Evolutionary conservation across 805 yeast genomes (phyloP).

Genomic region (Brettanomyces custersianus): DNA sequence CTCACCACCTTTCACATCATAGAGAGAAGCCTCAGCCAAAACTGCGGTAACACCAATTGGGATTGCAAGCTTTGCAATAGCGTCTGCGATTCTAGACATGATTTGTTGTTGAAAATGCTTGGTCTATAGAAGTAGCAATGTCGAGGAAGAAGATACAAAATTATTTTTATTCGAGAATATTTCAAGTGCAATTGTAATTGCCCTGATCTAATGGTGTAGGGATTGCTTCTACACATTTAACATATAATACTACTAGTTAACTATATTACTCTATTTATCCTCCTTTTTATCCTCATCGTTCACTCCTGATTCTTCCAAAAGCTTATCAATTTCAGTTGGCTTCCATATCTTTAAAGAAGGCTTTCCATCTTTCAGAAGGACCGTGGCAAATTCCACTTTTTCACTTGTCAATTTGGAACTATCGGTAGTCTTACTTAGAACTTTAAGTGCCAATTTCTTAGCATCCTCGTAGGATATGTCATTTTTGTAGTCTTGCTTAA

Average conservation of each 20-base stretch:
- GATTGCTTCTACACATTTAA: too few species aligned
- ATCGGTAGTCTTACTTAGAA: slow-evolving; percentile 90
- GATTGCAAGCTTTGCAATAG: slow-evolving; percentile 45
- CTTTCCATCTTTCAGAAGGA: slow-evolving; percentile 40
- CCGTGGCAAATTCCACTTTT: slow-evolving; percentile 88
- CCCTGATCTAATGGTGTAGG: too few species aligned
- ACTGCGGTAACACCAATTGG: slow-evolving; percentile 65
- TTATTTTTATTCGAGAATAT: background rate
- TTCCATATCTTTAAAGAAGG: slow-evolving; percentile 68
- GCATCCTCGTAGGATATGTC: slow-evolving; percentile 69
- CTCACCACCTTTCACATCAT: slow-evolving; percentile 93
- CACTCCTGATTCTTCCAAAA: slow-evolving; percentile 67
- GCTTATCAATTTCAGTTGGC: slow-evolving; percentile 64
- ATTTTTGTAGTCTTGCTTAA: slow-evolving; percentile 91
- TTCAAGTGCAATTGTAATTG: background rate
- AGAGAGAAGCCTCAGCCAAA: slow-evolving; percentile 74
- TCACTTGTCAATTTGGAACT: slow-evolving; percentile 76
- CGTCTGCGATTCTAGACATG: slow-evolving; percentile 34
- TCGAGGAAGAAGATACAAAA: background rate
- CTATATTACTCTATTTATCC: slow-evolving; percentile 7
- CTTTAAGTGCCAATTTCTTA: slow-evolving; percentile 79
- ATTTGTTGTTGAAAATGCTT: too few species aligned
- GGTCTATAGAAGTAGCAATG: background rate
- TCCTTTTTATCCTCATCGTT: slow-evolving; percentile 35
- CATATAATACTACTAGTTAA: background rate